Evolutionary conservation across 306 rosid species (phyloP).

Genomic region (Oemleria cerasiformis): DNA sequence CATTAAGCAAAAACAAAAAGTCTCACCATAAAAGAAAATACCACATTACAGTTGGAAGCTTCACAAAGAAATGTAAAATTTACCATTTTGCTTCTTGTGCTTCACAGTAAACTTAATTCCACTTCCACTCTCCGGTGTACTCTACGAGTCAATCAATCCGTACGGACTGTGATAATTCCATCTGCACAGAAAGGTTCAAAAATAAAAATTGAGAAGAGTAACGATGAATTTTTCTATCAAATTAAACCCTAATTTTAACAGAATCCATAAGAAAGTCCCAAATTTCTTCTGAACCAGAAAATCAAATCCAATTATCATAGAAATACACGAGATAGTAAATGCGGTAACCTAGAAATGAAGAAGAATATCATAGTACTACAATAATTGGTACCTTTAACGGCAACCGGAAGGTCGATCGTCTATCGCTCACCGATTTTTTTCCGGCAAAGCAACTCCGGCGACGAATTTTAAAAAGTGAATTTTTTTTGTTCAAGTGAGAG

Average conservation of each 20-base stretch:
- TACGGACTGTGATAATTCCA: neutral
- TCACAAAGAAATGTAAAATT: neutral
- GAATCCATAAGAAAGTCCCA: neutral
- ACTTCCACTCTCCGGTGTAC: neutral
- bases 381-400: neutral
- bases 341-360: slow-evolving; percentile 9
- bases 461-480: neutral
- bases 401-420: neutral
- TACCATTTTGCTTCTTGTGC: slow-evolving; percentile 28
- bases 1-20: neutral
- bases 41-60: neutral
- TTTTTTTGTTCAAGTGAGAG: neutral
- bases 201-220: neutral
- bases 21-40: too few relatives aligned
- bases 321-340: slow-evolving; percentile 11
- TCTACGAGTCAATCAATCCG: neutral
- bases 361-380: neutral
- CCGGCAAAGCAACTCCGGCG: slow-evolving; percentile 26
- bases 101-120: neutral
- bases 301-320: neutral
- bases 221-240: neutral
- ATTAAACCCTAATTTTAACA: slow-evolving; percentile 1
- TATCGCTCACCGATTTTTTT: neutral
- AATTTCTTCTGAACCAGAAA: neutral
- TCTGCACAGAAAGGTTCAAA: neutral